Evolutionary conservation across 1,139 yeast genomes (phyloP).

Genomic region (Scheffersomyces illinoinensis): DNA sequence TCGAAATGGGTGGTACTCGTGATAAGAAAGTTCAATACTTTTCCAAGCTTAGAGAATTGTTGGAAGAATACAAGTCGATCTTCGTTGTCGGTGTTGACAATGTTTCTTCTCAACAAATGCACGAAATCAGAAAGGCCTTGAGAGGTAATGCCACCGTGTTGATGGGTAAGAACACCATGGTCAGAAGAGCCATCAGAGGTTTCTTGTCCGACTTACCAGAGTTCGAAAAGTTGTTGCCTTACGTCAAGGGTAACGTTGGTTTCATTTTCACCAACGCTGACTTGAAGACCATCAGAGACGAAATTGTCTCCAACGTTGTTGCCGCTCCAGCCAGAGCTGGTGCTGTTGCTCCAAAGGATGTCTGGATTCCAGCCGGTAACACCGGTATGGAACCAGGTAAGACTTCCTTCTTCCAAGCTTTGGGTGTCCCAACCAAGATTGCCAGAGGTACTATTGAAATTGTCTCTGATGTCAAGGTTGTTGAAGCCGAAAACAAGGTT

Average conservation of each 20-base stretch:
- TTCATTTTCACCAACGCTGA: constrained; percentile 98
- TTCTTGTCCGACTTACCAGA: constrained; percentile 94
- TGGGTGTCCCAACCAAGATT: constrained; percentile 99
- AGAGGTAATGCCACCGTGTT: constrained; percentile 93
- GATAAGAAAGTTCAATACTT: constrained; percentile 97
- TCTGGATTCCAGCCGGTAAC: constrained; percentile 98
- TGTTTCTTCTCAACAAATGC: constrained; percentile 99
- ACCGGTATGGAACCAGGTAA: constrained; percentile 99
- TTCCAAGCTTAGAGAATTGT: constrained; percentile 89
- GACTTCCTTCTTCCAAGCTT: constrained; percentile 99
- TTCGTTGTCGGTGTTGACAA: constrained; percentile 99
- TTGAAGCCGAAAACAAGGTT: constrained; percentile 79
- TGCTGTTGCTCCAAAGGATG: constrained; percentile 98
- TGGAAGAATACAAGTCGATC: constrained; percentile 96
- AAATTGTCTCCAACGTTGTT: constrained; percentile 86
- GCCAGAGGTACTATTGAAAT: constrained; percentile 99
- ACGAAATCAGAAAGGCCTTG: constrained; percentile 96
- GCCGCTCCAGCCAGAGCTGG: constrained; percentile 99
- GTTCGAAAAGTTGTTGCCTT: constrained; percentile 91
- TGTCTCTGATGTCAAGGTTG: constrained; percentile 95
- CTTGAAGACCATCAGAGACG: constrained; percentile 89
- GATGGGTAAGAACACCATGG: constrained; percentile 99
- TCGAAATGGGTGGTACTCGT: constrained; percentile 99
- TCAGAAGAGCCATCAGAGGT: constrained; percentile 99
- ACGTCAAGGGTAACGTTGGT: constrained; percentile 97